Percentiles rank a stretch among this genome's conserved stretches.
These are phyloP conservation scores for Chenopodium suecicum DNA, from an alignment of 148 eudicot genomes.

Conservation along the genomic window DNA sequence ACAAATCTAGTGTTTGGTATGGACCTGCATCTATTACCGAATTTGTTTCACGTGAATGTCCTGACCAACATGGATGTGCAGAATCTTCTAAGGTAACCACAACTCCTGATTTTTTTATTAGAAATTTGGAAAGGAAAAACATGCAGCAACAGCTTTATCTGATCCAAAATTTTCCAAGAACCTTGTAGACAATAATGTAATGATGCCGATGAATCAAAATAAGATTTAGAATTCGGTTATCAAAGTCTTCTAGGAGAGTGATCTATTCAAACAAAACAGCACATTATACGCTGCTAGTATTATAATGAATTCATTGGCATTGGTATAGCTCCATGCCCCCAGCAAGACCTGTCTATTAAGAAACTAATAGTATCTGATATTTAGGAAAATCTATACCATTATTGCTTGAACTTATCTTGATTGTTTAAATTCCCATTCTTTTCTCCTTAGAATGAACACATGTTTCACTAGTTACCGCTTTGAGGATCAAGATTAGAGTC, in stretches of 20 bases:
- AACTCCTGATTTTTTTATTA: not conserved
- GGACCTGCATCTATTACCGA: slow-evolving; percentile 44
- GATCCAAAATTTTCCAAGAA: not conserved
- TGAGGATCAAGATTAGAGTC: not conserved
- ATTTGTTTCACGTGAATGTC: slow-evolving; percentile 32
- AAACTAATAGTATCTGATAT: not conserved
- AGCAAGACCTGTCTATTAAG: not conserved
- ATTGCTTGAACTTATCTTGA: not conserved
- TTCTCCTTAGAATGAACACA: too few species aligned
- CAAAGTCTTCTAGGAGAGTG: not conserved
- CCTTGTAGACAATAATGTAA: not conserved
- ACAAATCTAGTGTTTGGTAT: slow-evolving; percentile 38
- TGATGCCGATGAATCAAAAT: not conserved
- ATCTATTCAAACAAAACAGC: not conserved
- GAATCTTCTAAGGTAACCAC: slow-evolving; percentile 61
- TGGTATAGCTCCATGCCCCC: not conserved
- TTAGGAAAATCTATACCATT: not conserved
- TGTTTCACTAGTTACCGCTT: not conserved
- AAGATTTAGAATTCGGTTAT: not conserved
- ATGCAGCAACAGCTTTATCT: not conserved
- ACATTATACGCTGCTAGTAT: not conserved
- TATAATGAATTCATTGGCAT: too few species aligned
- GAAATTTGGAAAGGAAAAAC: not conserved
- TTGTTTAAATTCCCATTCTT: not conserved
- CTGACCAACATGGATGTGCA: slow-evolving; percentile 32